These are phyloP conservation scores for Fraxinus greggii DNA, from an alignment of 305 asterid species.

Conservation along the genomic window DNA sequence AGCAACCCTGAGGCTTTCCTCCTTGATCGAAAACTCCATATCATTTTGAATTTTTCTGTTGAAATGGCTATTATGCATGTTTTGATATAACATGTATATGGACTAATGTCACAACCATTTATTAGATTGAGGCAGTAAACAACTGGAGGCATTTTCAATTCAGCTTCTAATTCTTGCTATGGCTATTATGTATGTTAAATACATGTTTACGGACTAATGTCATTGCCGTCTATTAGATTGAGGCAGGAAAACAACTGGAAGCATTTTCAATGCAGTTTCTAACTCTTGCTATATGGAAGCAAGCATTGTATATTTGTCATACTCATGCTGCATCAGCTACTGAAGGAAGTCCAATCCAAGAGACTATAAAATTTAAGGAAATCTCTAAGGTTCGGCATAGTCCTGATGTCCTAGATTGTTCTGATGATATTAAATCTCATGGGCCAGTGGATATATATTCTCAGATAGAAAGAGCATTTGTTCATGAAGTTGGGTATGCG, in stretches of 20 bases:
- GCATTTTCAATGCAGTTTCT: conserved; percentile 85
- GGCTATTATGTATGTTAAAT: neutral
- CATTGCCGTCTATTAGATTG: conserved; percentile 40
- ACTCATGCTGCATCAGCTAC: conserved; percentile 66
- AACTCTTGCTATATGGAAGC: conserved; percentile 91
- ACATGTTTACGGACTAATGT: neutral
- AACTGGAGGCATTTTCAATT: conserved; percentile 75
- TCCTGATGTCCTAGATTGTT: conserved; percentile 37
- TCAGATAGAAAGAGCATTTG: conserved; percentile 70
- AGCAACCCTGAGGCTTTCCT: neutral
- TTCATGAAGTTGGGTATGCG: conserved; percentile 66
- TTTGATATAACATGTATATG: neutral
- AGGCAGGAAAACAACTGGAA: conserved; percentile 62
- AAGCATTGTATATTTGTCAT: conserved; percentile 74
- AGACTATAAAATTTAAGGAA: conserved; percentile 37
- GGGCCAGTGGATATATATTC: conserved; percentile 46
- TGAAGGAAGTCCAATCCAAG: conserved; percentile 51
- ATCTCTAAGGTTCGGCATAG: conserved; percentile 27
- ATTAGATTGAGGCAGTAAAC: conserved; percentile 57
- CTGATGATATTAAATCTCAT: conserved; percentile 33
- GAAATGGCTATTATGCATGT: neutral
- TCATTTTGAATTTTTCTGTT: neutral
- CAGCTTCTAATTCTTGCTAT: conserved; percentile 87
- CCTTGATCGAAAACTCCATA: neutral
- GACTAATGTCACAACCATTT: conserved; percentile 15